Percentiles rank a stretch among this genome's conserved stretches.
Conservation (phyloP, 305 asterid species). For the Rubia balearica region DNA sequence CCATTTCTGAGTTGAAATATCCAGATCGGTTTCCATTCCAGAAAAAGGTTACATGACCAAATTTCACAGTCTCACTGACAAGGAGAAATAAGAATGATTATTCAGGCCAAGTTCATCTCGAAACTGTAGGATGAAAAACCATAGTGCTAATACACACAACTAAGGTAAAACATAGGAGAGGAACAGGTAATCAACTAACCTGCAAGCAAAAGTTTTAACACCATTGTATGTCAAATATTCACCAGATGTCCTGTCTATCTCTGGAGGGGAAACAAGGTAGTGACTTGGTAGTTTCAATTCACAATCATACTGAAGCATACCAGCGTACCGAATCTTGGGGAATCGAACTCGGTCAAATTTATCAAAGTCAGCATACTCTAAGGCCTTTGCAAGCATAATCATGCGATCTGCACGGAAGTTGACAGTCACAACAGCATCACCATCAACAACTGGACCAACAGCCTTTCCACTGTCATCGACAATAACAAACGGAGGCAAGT, state of each 20-base stretch:
- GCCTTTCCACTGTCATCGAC: conserved; percentile 78
- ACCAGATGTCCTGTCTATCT: conserved; percentile 91
- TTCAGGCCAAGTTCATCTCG: not conserved
- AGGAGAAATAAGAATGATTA: not conserved
- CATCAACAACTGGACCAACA: conserved; percentile 88
- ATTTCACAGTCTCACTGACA: conserved; percentile 89
- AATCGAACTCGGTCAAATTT: conserved; percentile 79
- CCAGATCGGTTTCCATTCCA: conserved; percentile 99
- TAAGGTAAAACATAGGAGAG: not conserved
- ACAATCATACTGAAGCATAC: conserved; percentile 98
- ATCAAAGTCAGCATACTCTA: conserved; percentile 71
- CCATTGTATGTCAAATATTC: conserved; percentile 84
- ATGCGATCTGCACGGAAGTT: conserved; percentile 96
- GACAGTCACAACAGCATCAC: conserved; percentile 92
- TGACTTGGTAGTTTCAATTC: conserved; percentile 84
- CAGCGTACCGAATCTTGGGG: conserved; percentile 85
- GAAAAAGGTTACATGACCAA: conserved; percentile 94
- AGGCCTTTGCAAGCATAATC: conserved; percentile 91
- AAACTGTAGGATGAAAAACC: not conserved
- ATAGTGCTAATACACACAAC: not conserved
- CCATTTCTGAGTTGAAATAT: conserved; percentile 60
- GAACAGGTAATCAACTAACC: conserved; percentile 34
- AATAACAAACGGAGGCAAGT: conserved; percentile 84
- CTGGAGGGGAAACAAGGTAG: conserved; percentile 94
- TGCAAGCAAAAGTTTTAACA: conserved; percentile 85